Percentiles rank a stretch among this genome's conserved stretches.
phyloP scores from a whole-genome alignment of 805 yeast genomes.

The Wickerhamiella qilinensis region DNA sequence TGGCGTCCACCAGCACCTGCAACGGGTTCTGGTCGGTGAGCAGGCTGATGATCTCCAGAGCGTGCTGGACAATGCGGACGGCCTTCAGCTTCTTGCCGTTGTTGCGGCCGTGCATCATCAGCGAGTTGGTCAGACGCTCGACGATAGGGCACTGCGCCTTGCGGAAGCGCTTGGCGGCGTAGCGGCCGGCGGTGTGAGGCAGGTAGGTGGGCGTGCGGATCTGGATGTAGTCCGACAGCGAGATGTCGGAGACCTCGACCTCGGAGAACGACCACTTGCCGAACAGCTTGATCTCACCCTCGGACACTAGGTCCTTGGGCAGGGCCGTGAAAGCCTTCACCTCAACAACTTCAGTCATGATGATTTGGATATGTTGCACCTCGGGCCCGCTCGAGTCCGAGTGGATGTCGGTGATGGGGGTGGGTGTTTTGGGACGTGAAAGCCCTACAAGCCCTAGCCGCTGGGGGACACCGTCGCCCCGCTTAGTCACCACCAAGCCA shows the following conservation, averaged over 20 bases:
- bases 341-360: slow-evolving; percentile 50
- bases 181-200: slow-evolving; percentile 99
- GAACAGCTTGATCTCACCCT: slow-evolving; percentile 93
- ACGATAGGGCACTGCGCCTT: slow-evolving; percentile 99
- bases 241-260: slow-evolving; percentile 93
- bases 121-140: slow-evolving; percentile 98
- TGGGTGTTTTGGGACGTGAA: neutral
- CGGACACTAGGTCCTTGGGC: slow-evolving; percentile 93
- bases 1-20: slow-evolving; percentile 98
- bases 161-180: slow-evolving; percentile 99
- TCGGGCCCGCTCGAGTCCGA: no score
- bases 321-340: slow-evolving; percentile 87
- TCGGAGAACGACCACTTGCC: slow-evolving; percentile 99
- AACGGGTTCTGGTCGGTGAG: slow-evolving; percentile 98
- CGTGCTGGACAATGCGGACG: slow-evolving; percentile 98
- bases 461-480: neutral
- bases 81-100: slow-evolving; percentile 99
- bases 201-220: slow-evolving; percentile 94
- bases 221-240: slow-evolving; percentile 96
- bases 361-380: no score
- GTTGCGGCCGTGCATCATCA: slow-evolving; percentile 99
- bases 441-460: neutral
- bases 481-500: no score
- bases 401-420: no score
- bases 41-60: slow-evolving; percentile 92